phyloP scores from a whole-genome alignment of 345 rosid genomes.

The Jatropha curcas region DNA sequence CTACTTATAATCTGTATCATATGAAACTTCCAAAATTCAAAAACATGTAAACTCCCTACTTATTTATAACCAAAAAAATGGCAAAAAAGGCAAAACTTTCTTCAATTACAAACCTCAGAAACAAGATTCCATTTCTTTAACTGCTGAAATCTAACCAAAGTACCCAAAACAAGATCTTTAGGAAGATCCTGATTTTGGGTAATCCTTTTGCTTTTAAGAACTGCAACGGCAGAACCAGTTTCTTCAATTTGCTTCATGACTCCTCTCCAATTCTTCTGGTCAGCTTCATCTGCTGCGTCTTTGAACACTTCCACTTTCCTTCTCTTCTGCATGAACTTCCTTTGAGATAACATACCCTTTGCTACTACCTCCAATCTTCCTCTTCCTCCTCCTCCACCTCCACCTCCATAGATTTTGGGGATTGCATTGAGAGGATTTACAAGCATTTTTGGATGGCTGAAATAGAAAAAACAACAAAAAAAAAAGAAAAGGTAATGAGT shows the following conservation, averaged over 20 bases:
- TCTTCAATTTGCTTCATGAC: conserved; percentile 79
- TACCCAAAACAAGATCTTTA: conserved; percentile 72
- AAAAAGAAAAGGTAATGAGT: too few relatives aligned
- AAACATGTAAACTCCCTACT: neutral
- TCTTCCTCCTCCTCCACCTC: too few relatives aligned
- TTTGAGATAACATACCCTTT: conserved; percentile 80
- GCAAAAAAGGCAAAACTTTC: conserved; percentile 5
- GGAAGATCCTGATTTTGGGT: conserved; percentile 54
- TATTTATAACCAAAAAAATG: neutral
- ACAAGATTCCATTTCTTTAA: conserved; percentile 84
- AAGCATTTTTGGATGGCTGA: conserved; percentile 17
- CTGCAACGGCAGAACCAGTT: conserved; percentile 57
- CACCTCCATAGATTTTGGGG: conserved; percentile 15
- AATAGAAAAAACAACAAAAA: too few relatives aligned
- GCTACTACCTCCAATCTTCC: conserved; percentile 53
- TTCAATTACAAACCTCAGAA: conserved; percentile 58
- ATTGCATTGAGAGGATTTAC: conserved; percentile 15
- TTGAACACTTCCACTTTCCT: conserved; percentile 71
- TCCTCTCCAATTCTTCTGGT: conserved; percentile 83
- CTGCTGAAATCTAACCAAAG: conserved; percentile 90
- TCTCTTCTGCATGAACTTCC: conserved; percentile 73
- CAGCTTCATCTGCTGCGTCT: conserved; percentile 67
- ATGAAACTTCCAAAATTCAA: too few relatives aligned
- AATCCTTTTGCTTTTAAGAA: conserved; percentile 56
- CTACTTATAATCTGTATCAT: too few relatives aligned